Evolutionary conservation across 2,329 filamentous ascomycete genomes (phyloP), one percentile per base, ranked within the genome.

Genomic region (Alternaria sp.): DNA sequence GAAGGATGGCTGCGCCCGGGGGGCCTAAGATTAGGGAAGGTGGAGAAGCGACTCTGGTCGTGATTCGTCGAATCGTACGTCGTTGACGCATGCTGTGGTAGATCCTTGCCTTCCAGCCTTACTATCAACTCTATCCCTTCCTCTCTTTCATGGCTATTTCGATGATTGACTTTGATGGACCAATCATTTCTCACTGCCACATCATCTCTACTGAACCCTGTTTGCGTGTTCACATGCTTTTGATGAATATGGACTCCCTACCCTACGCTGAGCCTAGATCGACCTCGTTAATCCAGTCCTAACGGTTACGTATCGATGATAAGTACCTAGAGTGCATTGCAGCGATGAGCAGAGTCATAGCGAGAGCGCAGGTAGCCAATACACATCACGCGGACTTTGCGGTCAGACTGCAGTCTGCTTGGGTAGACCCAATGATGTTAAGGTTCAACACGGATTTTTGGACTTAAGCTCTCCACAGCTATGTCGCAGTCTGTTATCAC

Each of bases 231-330:
- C 14, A 14, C 6, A 14, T 14, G 32, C 32, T 36, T 16, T 36
- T 36, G 32, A 14, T 7, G 5, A 14, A 14, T 6, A 36, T 36
- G 32, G 12, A 36, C 6, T 3, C 5, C 14, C 12, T 6, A 14
- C 6, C 6, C 25, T 27, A 36, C 12, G 32, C 32, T 36, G 12
- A 14, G 12, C 32, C 32, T 36, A 36, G 12, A 36, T 36, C 12
- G 32, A 36, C 32, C 45, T 83, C 81, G 18, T 79, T 88, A 2
- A 84, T 12, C 84, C 86, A 36, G 81, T 87, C 60, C 83, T 88
- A 49, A 74, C 83, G 6, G 78, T 81, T 40, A 83, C 86, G 86
- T 22, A 57, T 62, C 11, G 62, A 70, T 6, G 60, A 66, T 51
- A 36, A 36, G 11, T 74, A 27, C 6, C 25, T 27, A 7, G 25